These are phyloP conservation scores for Magnolia officinalis DNA, from an alignment of 164 flowering plant species.

Conservation along the genomic window DNA sequence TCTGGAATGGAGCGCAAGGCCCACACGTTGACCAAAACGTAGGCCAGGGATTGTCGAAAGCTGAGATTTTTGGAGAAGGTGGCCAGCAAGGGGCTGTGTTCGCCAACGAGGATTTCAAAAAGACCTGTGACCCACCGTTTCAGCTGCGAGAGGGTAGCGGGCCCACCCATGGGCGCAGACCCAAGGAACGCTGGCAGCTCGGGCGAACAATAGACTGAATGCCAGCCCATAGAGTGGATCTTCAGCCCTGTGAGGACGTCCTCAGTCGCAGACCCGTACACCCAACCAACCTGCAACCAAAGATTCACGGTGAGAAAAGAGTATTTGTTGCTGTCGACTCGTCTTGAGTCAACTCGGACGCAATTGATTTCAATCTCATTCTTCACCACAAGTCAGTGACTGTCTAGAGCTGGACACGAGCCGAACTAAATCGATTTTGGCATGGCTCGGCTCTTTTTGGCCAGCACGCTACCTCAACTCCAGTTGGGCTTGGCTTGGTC, in stretches of 20 bases:
- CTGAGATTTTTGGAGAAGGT: slow-evolving; percentile 28
- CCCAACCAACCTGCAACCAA: slow-evolving; percentile 47
- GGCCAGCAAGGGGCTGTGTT: slow-evolving; percentile 32
- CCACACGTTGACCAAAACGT: slow-evolving; percentile 25
- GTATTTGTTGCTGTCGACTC: background rate
- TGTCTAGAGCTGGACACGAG: too few species aligned
- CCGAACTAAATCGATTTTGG: background rate
- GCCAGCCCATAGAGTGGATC: slow-evolving; percentile 56
- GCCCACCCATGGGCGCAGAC: slow-evolving; percentile 40
- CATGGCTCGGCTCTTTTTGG: too few species aligned
- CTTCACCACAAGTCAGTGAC: background rate
- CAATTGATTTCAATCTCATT: background rate
- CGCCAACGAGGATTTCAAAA: slow-evolving; percentile 39
- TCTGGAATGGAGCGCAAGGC: slow-evolving; percentile 44
- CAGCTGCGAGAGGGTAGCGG: slow-evolving; percentile 34
- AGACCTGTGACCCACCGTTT: slow-evolving; percentile 66
- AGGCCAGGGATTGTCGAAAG: slow-evolving; percentile 42
- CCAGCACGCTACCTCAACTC: too few species aligned
- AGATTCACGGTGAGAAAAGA: background rate
- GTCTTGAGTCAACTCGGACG: background rate
- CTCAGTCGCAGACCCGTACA: slow-evolving; percentile 51
- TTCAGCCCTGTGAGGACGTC: slow-evolving; percentile 51
- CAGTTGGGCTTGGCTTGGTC: too few species aligned
- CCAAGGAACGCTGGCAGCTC: slow-evolving; percentile 53
- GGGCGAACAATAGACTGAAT: slow-evolving; percentile 19